These are phyloP conservation scores for Saposhnikovia divaricata DNA, from an alignment of 129 eudicot genomes.

Conservation along the genomic window DNA sequence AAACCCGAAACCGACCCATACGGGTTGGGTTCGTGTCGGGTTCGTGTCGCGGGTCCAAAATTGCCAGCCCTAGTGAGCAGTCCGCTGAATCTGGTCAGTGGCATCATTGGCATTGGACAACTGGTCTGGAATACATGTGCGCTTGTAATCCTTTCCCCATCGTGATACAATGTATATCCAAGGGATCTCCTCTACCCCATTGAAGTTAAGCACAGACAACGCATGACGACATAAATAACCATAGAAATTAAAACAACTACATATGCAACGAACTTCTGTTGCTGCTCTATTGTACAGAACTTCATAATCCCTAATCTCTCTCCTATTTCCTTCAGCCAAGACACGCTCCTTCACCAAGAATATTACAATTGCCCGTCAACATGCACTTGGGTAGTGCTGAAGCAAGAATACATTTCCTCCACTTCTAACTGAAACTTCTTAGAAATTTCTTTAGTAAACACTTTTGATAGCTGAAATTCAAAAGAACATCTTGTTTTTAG, in stretches of 20 bases:
- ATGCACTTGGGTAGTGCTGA: constrained; percentile 79
- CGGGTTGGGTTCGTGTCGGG: too few relatives aligned
- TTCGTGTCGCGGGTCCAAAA: too few relatives aligned
- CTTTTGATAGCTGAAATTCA: constrained; percentile 73
- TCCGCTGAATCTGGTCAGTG: constrained; percentile 33
- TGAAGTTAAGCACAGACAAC: constrained; percentile 70
- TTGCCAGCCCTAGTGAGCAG: too few relatives aligned
- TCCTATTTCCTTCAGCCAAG: constrained; percentile 52
- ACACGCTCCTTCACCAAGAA: constrained; percentile 80
- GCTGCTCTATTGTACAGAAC: constrained; percentile 69
- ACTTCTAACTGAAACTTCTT: constrained; percentile 70
- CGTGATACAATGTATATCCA: constrained; percentile 54
- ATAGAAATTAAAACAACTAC: constrained; percentile 80
- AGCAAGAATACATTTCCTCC: constrained; percentile 95
- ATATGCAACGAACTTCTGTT: constrained; percentile 77
- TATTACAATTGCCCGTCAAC: constrained; percentile 47
- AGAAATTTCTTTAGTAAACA: constrained; percentile 59
- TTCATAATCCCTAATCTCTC: constrained; percentile 73
- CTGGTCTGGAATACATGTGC: constrained; percentile 33
- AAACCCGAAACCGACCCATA: too few relatives aligned
- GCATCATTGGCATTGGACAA: constrained; percentile 22
- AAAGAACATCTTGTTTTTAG: constrained; percentile 72
- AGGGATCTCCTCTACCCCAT: constrained; percentile 80
- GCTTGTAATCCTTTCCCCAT: constrained; percentile 73
- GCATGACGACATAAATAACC: constrained; percentile 83